These are phyloP conservation scores for Pichia sp. DNA, from an alignment of 1,139 yeast species.

Conservation along the genomic window DNA sequence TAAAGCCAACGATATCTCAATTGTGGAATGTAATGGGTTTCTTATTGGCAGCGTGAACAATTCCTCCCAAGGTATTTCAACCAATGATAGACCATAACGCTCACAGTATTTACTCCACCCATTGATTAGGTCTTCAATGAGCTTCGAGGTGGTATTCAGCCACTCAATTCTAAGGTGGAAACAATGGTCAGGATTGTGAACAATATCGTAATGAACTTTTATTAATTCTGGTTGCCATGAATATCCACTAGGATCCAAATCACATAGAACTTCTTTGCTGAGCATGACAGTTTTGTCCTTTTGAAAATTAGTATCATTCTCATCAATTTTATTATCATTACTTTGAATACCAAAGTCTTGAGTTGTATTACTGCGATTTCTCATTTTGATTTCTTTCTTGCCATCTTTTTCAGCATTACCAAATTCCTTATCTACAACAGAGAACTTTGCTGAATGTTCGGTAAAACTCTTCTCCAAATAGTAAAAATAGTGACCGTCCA, in stretches of 20 bases:
- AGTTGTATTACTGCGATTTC: not conserved
- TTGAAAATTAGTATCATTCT: not conserved
- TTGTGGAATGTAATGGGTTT: conserved; percentile 87
- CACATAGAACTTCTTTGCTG: conserved; percentile 60
- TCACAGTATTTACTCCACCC: conserved; percentile 82
- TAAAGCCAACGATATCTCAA: conserved; percentile 57
- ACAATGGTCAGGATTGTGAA: conserved; percentile 93
- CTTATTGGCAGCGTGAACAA: conserved; percentile 67
- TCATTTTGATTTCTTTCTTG: not conserved
- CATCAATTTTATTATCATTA: not conserved
- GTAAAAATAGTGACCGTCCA: conserved; percentile 92
- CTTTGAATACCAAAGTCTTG: not conserved
- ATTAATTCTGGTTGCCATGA: conserved; percentile 77
- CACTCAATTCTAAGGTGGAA: conserved; percentile 89
- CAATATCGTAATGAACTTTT: conserved; percentile 83
- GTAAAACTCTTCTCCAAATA: conserved; percentile 51
- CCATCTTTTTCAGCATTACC: not conserved
- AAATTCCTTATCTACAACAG: not conserved
- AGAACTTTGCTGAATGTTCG: not conserved
- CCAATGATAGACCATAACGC: conserved; percentile 76
- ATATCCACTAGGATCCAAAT: conserved; percentile 68
- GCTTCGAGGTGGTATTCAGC: conserved; percentile 84
- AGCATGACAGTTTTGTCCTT: conserved; percentile 38
- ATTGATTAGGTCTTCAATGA: conserved; percentile 82
- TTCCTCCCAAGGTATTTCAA: conserved; percentile 93